phyloP scores from a whole-genome alignment of 108 stramenopile genomes.

The Nitzschia inconspicua region DNA sequence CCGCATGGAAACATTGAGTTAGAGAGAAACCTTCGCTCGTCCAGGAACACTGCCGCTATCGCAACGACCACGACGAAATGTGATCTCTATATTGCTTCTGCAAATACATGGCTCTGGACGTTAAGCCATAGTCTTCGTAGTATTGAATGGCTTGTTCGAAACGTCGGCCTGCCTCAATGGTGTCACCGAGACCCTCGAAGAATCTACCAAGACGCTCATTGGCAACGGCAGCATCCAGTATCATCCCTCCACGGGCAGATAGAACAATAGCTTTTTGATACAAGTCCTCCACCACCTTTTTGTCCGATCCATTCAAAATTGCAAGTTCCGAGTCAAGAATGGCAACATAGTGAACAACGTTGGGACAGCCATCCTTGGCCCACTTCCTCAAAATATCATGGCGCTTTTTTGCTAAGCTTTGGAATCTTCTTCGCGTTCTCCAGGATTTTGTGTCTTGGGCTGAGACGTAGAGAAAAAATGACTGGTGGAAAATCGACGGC shows the following conservation, averaged over 20 bases:
- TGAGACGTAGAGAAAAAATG: neutral
- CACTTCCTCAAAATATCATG: neutral
- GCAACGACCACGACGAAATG: neutral
- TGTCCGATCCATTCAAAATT: neutral
- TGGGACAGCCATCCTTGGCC: too few relatives aligned
- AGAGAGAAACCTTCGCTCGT: too few relatives aligned
- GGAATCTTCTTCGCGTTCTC: neutral
- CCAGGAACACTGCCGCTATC: too few relatives aligned
- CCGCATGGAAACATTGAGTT: too few relatives aligned
- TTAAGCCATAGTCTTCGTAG: too few relatives aligned
- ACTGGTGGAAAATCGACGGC: too few relatives aligned
- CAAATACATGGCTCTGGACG: neutral
- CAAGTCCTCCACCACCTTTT: neutral
- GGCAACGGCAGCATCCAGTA: conserved; percentile 19
- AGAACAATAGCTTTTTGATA: too few relatives aligned
- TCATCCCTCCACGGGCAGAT: conserved; percentile 7
- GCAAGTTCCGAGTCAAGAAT: conserved; percentile 17
- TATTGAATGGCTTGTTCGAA: too few relatives aligned
- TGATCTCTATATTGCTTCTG: too few relatives aligned
- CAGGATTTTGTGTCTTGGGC: neutral
- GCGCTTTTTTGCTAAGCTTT: neutral
- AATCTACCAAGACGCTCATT: conserved; percentile 13
- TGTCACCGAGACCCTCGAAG: neutral
- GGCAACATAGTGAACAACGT: too few relatives aligned
- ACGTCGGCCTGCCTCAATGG: too few relatives aligned